Conservation (phyloP, 1,284 basidiomycete species). For the Cutaneotrichosporon daszewskae region DNA sequence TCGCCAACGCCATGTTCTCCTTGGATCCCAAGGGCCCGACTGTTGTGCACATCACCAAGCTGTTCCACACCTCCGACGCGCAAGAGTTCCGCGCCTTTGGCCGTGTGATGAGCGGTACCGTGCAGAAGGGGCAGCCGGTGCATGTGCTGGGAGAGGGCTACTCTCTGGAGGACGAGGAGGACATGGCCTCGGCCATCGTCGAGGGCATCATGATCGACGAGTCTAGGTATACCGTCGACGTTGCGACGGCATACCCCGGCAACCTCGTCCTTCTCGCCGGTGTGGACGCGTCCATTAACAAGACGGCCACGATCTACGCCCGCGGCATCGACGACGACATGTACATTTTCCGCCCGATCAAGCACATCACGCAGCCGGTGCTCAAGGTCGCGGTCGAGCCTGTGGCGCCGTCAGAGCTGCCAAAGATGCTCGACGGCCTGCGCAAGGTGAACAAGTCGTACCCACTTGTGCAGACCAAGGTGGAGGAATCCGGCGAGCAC, state of each 20-base stretch:
- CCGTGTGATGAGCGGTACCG: constrained; percentile 85
- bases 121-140: constrained; percentile 72
- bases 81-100: constrained; percentile 94
- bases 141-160: constrained; percentile 98
- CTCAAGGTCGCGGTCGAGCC: constrained; percentile 98
- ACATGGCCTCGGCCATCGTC: constrained; percentile 82
- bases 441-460: constrained; percentile 98
- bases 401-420: constrained; percentile 91
- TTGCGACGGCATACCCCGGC: constrained; percentile 82
- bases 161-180: constrained; percentile 96
- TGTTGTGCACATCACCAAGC: constrained; percentile 87
- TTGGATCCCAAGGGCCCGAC: constrained; percentile 82
- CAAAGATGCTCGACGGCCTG: constrained; percentile 95
- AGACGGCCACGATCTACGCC: constrained; percentile 84
- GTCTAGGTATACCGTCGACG: constrained; percentile 83
- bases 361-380: constrained; percentile 95
- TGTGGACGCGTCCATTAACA: constrained; percentile 88
- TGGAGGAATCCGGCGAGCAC: constrained; percentile 98
- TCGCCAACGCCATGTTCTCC: constrained; percentile 70
- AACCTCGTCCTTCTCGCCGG: constrained; percentile 89
- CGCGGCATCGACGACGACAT: constrained; percentile 68
- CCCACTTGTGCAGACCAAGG: constrained; percentile 87
- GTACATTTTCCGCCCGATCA: constrained; percentile 89
- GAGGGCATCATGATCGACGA: constrained; percentile 87
- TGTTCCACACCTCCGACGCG: constrained; percentile 93